Percentiles rank a stretch among this genome's conserved stretches.
Evolutionary conservation across 805 yeast genomes (phyloP).

Genomic region (Myxozyma mucilagina): DNA sequence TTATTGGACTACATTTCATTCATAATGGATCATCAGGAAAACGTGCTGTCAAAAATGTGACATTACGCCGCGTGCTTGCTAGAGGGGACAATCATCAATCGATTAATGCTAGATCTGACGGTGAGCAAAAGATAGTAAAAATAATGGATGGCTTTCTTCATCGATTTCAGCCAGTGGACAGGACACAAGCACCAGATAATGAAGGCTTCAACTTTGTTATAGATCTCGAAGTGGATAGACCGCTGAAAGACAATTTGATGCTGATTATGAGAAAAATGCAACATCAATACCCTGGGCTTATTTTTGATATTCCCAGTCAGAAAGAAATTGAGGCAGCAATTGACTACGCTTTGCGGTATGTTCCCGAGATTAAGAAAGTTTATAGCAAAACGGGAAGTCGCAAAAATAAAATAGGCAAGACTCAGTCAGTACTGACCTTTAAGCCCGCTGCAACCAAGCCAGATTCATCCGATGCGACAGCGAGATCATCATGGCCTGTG

Average conservation of each 20-base stretch:
- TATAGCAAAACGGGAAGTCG: too few species aligned
- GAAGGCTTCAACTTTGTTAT: conserved; percentile 64
- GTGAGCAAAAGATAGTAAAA: conserved; percentile 52
- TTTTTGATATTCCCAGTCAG: not conserved
- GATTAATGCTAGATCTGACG: conserved; percentile 55
- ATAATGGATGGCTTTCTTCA: conserved; percentile 75
- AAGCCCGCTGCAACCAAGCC: not conserved
- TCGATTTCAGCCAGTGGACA: conserved; percentile 63
- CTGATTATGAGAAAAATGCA: conserved; percentile 40
- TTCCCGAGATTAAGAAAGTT: conserved; percentile 44
- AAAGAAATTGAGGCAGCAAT: conserved; percentile 45
- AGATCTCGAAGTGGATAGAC: conserved; percentile 52
- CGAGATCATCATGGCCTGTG: not conserved
- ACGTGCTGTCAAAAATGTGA: conserved; percentile 41
- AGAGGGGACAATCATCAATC: conserved; percentile 92
- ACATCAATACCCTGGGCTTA: not conserved
- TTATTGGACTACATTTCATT: conserved; percentile 69
- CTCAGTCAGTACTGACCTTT: not conserved
- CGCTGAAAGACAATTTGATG: conserved; percentile 54
- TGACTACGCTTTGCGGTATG: conserved; percentile 52
- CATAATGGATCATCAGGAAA: conserved; percentile 35
- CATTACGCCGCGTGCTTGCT: conserved; percentile 57
- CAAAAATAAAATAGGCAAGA: not conserved
- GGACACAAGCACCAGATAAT: conserved; percentile 55
- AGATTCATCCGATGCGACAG: not conserved